These are phyloP conservation scores for Teunomyces panamensis DNA, from an alignment of 805 yeast genomes.

Conservation along the genomic window DNA sequence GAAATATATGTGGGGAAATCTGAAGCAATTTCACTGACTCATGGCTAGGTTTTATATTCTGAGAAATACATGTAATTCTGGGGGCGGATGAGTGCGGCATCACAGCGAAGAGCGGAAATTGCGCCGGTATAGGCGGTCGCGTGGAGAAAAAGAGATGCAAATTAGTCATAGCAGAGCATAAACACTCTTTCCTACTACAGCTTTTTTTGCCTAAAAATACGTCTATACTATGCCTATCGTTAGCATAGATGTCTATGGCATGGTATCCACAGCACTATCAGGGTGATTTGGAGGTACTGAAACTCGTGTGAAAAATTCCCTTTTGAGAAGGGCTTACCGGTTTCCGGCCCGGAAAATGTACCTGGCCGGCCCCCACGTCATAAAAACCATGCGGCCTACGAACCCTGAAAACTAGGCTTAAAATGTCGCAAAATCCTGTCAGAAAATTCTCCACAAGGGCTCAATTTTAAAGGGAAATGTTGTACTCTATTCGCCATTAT, in stretches of 20 bases:
- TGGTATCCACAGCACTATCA: background rate
- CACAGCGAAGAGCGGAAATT: background rate
- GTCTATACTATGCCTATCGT: no score
- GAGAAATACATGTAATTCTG: background rate
- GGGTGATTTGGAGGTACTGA: background rate
- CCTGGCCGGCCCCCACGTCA: background rate
- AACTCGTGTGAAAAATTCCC: background rate
- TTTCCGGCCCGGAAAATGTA: background rate
- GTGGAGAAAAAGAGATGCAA: background rate
- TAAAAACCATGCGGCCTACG: background rate
- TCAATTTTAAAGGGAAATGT: background rate
- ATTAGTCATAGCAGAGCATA: background rate
- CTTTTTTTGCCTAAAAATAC: no score
- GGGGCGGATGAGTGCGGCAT: background rate
- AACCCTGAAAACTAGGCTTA: background rate
- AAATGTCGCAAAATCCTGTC: background rate
- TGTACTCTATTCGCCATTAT: background rate
- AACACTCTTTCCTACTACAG: background rate
- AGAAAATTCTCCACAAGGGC: no score
- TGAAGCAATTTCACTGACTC: background rate
- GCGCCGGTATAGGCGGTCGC: conserved; percentile 1
- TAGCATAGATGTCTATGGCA: no score
- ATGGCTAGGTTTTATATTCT: background rate
- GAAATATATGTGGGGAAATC: background rate
- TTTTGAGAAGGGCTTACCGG: background rate